phyloP scores from a whole-genome alignment of 352 stramenopile species.

The Achlya hypogyna region DNA sequence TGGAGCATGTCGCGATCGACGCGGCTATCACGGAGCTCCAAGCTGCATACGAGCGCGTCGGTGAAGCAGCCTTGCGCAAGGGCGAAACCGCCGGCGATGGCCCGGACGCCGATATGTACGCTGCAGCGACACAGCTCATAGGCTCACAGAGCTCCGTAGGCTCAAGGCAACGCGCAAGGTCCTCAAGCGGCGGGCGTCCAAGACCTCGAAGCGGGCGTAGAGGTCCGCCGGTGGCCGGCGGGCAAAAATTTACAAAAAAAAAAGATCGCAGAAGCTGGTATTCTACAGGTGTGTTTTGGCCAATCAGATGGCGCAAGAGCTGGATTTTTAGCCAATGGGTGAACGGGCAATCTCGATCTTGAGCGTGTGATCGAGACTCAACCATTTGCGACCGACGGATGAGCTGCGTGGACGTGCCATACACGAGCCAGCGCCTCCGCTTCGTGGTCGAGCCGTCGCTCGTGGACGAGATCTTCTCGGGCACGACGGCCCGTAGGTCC shows the following conservation, averaged over 20 bases:
- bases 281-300: neutral
- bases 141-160: neutral
- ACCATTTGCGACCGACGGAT: neutral
- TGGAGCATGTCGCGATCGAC: conserved; percentile 6
- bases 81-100: neutral
- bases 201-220: neutral
- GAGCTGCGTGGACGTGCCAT: conserved; percentile 1
- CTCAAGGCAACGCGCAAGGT: neutral
- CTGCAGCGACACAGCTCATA: neutral
- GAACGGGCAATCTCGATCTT: neutral
- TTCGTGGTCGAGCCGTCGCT: conserved; percentile 11
- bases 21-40: conserved; percentile 4
- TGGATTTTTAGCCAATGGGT: neutral
- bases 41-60: conserved; percentile 1
- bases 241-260: neutral
- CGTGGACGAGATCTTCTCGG: neutral
- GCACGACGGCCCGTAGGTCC: conserved; percentile 5
- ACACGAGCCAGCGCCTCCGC: neutral
- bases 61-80: neutral
- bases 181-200: conserved; percentile 10
- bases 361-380: neutral
- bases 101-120: neutral
- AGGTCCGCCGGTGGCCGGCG: neutral
- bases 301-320: neutral
- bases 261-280: neutral